Conservation (phyloP, 1,284 basidiomycete species). For the Trametes sp. region DNA sequence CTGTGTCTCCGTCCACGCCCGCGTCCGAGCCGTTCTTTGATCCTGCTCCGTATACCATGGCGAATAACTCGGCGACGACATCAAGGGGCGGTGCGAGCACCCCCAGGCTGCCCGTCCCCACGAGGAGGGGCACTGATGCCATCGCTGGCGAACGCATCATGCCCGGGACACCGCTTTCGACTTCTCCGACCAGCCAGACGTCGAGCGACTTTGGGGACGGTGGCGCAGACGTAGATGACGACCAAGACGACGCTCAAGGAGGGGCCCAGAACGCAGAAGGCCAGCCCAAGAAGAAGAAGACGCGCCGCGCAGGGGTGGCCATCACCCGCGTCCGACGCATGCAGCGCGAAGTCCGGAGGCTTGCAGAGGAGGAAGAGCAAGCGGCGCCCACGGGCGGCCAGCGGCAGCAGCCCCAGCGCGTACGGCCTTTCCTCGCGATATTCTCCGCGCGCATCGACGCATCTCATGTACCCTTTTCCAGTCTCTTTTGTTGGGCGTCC, state of each 20-base stretch:
- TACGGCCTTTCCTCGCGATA: conserved; percentile 18
- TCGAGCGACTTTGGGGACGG: conserved; percentile 20
- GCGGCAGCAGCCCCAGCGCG: conserved; percentile 26
- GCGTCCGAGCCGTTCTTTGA: conserved; percentile 15
- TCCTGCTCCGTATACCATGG: conserved; percentile 20
- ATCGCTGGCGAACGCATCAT: conserved; percentile 27
- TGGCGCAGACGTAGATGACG: conserved; percentile 28
- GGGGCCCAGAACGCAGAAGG: conserved; percentile 23
- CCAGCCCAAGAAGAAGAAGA: conserved; percentile 33
- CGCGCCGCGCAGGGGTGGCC: conserved; percentile 28
- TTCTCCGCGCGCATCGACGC: not conserved
- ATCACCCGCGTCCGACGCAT: conserved; percentile 30
- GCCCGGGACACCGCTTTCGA: conserved; percentile 25
- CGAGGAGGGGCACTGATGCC: conserved; percentile 29
- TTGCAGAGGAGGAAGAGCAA: conserved; percentile 31
- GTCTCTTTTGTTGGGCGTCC: conserved; percentile 20
- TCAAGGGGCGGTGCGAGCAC: conserved; percentile 22
- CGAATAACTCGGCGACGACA: conserved; percentile 24
- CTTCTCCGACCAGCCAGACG: conserved; percentile 19
- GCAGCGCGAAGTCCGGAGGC: conserved; percentile 31
- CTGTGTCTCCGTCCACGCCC: conserved; percentile 9
- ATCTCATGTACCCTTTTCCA: conserved; percentile 9
- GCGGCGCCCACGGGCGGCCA: conserved; percentile 4
- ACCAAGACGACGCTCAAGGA: conserved; percentile 16
- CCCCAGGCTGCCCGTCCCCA: conserved; percentile 25